A percentile compares a stretch with the other conserved stretches of the same genome.
Conservation (phyloP, 139 green algal species). For the Chlorella sorokiniana region DNA sequence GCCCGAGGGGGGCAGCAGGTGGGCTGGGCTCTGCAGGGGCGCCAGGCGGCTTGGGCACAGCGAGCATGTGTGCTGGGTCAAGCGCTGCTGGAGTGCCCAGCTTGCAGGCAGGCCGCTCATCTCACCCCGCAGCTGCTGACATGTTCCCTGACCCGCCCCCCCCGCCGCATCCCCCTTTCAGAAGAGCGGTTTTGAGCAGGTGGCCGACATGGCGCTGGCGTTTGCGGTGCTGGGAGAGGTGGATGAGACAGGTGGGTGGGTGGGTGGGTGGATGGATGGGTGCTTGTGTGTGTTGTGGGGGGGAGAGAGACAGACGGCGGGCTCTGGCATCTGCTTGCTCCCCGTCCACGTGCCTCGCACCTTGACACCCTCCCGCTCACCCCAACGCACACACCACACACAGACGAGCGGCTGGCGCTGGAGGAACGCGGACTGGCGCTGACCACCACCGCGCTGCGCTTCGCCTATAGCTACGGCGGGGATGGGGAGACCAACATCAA, state of each 20-base stretch:
- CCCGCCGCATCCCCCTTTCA: background rate
- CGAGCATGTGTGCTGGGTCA: too few species aligned
- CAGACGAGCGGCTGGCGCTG: conserved; percentile 47
- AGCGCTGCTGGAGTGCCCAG: too few species aligned
- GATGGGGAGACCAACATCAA: conserved; percentile 68
- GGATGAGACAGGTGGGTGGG: conserved; percentile 27
- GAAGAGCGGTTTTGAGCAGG: conserved; percentile 45
- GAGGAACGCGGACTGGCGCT: conserved; percentile 68
- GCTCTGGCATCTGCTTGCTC: too few species aligned
- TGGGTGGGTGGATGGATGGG: background rate
- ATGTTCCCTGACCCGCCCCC: background rate
- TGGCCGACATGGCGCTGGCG: conserved; percentile 57
- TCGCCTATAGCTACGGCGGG: conserved; percentile 66
- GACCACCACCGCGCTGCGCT: conserved; percentile 56
- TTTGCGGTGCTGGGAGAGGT: conserved; percentile 35
- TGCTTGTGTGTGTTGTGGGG: too few species aligned
- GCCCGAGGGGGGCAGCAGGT: background rate
- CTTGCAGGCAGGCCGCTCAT: too few species aligned
- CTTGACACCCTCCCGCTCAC: background rate
- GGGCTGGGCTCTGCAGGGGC: background rate
- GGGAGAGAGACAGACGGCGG: too few species aligned
- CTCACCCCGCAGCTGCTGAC: too few species aligned
- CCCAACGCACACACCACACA: too few species aligned
- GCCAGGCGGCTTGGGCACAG: too few species aligned
- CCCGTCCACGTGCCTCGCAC: too few species aligned